Evolutionary conservation across 192 early-diverging fungal species (phyloP).

Genomic region (Mortierella hygrophila): DNA sequence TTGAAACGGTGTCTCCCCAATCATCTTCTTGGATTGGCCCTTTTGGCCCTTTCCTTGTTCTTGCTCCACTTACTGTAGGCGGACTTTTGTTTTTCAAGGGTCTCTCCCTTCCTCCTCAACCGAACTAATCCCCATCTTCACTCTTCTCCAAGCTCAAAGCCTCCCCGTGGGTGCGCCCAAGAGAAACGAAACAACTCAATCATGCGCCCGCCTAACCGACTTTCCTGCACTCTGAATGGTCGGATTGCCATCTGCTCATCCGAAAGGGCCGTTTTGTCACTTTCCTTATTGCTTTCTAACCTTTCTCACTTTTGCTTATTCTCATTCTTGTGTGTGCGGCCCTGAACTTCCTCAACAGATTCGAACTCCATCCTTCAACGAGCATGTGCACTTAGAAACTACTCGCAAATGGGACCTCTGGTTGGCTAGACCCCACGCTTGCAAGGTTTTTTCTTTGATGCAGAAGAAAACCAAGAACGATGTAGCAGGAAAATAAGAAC

Average conservation of each 20-base stretch:
- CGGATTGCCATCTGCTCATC: conserved; percentile 2
- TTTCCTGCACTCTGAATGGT: conserved; percentile 4
- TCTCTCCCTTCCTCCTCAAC: neutral
- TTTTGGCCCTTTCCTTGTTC: neutral
- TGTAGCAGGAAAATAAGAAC: neutral
- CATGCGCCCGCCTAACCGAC: neutral
- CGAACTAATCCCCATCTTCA: neutral
- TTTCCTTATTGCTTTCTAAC: neutral
- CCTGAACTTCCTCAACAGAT: neutral
- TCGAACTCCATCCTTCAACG: conserved; percentile 5
- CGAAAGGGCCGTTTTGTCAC: conserved; percentile 3
- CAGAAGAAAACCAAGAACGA: neutral
- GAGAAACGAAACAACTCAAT: neutral
- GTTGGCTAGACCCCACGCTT: neutral
- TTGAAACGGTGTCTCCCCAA: conserved; percentile 18
- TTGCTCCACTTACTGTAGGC: neutral
- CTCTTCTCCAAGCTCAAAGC: neutral
- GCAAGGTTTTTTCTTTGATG: neutral
- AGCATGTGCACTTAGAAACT: conserved; percentile 5
- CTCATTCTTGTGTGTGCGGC: too few species aligned
- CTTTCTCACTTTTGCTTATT: neutral
- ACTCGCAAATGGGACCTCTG: neutral
- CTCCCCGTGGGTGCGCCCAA: conserved; percentile 1
- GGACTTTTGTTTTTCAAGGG: conserved; percentile 10
- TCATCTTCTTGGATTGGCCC: neutral